Conservation (phyloP, 2,329 filamentous ascomycete species). For the Elsinoe ampelina region DNA sequence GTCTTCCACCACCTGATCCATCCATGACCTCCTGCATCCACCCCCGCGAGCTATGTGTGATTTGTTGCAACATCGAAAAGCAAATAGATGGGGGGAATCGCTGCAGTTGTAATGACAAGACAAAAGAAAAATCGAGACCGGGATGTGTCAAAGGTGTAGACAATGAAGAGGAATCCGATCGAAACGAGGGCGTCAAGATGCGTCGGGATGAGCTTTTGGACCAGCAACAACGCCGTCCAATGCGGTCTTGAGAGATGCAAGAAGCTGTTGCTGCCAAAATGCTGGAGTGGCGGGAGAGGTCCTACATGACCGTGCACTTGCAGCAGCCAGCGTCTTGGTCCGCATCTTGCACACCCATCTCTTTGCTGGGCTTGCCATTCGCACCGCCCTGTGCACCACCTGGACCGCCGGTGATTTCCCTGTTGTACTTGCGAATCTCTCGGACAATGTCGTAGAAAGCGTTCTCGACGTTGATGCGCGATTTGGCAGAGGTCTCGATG, state of each 20-base stretch:
- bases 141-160: slow-evolving; percentile 14
- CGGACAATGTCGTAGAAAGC: slow-evolving; percentile 98
- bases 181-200: slow-evolving; percentile 4
- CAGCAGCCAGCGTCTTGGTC: slow-evolving; percentile 66
- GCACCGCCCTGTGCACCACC: slow-evolving; percentile 53
- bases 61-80: slow-evolving; percentile 5
- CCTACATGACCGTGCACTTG: slow-evolving; percentile 82
- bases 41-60: slow-evolving; percentile 4
- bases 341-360: slow-evolving; percentile 60
- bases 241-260: not conserved
- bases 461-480: slow-evolving; percentile 94
- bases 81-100: slow-evolving; percentile 13
- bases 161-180: slow-evolving; percentile 12
- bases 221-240: not conserved
- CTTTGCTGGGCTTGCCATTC: slow-evolving; percentile 58
- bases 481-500: slow-evolving; percentile 98
- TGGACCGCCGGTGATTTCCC: slow-evolving; percentile 86
- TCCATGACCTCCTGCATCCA: not conserved
- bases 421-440: slow-evolving; percentile 96
- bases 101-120: slow-evolving; percentile 12
- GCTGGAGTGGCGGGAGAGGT: not conserved
- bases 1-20: not conserved
- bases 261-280: not conserved
- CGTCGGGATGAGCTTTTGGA: not conserved
- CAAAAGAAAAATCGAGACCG: slow-evolving; percentile 10